Base-by-base conservation (phyloP, 345 rosid genomes). In the Trapa bicornis region DNA sequence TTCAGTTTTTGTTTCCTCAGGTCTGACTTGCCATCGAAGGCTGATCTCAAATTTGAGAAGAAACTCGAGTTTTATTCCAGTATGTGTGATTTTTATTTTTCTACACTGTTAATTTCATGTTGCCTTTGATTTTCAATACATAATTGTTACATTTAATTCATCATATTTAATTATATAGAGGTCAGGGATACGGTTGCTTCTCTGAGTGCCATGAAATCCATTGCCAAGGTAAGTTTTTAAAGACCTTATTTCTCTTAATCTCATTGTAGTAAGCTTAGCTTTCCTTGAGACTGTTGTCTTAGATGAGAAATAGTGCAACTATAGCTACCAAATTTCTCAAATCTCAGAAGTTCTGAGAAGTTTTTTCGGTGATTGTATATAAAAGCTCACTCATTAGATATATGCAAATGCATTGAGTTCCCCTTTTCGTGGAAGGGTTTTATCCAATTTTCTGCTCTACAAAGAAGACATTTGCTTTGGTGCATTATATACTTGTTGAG, bases 11-110 rank as follows among this genome's bases (percentile, higher is more conserved):
- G 38, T 43, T 50, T 69, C 68, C 16, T 32, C 70, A 74, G 76
- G 22, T 68, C 69, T n/a, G 73, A 69, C 37, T 37, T 37, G n/a
- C 45, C 67, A 5, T 47, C 65, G n/a, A 87, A 85, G 74, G 63
- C 88, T 32, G 87, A 85, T 48, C 73, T 70, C 65, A 87, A 83
- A 39, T 75, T 83, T 29, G 89, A 83, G 58, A 85, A 83, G 81
- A 83, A 82, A 69, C 72, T 87, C 37, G 78, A 79, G 61, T 87
- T 85, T 50, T 85, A 87, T 70, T 58, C 88, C 67, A 83, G 93
- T 85, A 71, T 72, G 78, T 75, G 52, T 52, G 8, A 36, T 39
- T 29, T 7, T 17, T n/a, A 41, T 1, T 22, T 54, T 0, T 15
- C 1, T 53, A 8, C 32, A 3, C 60, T 54, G 60, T 54, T 56